Base-by-base conservation (phyloP, 768 basidiomycete species). In the Amanita subjunquillea region DNA sequence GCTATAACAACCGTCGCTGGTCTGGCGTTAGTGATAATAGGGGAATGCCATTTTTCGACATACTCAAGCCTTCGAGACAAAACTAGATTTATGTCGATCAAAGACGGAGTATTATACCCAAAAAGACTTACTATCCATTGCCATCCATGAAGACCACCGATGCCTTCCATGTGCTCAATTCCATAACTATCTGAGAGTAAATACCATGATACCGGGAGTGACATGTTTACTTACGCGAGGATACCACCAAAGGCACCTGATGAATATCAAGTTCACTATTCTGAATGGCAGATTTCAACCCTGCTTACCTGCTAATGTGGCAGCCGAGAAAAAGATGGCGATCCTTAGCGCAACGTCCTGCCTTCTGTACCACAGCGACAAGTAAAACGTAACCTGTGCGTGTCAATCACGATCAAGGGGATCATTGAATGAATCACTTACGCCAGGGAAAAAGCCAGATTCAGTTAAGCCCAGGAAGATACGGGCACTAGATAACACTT, bases 251-350 rank as follows among this genome's bases (percentile, higher is more conserved):
- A 68, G 8, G 65, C 61, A 68, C 79, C 56, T 68, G 34, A 64
- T 54, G 67, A 58, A 25, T 25, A 38, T 57, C 25, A 53, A 36
- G 15, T 47, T 4, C 53, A 15, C 20, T 17, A 17, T 36, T n/a
- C 9, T 29, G 13, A 9, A 17, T 23, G 10, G 29, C n/a, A 2
- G 7, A 12, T 39, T 20, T 38, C n/a, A 27, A 39, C 25, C 27
- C 13, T 15, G 4, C 48, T 56, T 36, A 61, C 73, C 80, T 15
- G 80, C 75, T 34, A 77, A 59, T 1, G 79, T 81, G 9, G 80
- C 79, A 36, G 80, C 79, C 17, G 76, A 76, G 62, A 82, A 82
- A 69, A 85, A 83, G 36, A 84, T 68, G 3, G 82, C 79, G 51
- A 82, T 73, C 25, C 82, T 74, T 58, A 65, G 67, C 15, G 77